phyloP scores from a whole-genome alignment of 495 filamentous ascomycete genomes.

The Penicillium cataractarum region DNA sequence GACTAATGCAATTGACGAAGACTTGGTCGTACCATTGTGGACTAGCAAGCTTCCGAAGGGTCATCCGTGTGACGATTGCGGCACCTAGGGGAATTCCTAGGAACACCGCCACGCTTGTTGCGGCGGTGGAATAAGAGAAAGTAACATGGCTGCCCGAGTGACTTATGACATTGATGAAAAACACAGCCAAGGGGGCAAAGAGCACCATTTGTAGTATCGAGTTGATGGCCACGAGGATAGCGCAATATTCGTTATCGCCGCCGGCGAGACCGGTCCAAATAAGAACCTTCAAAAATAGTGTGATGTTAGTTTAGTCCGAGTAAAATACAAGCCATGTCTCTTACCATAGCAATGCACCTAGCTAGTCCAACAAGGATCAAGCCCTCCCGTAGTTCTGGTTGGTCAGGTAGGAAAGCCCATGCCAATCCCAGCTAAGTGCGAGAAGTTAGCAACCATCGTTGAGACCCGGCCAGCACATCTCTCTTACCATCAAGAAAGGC shows the following conservation, averaged over 20 bases:
- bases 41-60: constrained; percentile 57
- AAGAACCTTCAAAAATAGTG: constrained; percentile 57
- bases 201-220: constrained; percentile 85
- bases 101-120: constrained; percentile 80
- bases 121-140: constrained; percentile 72
- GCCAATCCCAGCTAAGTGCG: constrained; percentile 58
- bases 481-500: constrained; percentile 79
- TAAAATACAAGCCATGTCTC: constrained; percentile 3
- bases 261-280: constrained; percentile 80
- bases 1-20: constrained; percentile 70
- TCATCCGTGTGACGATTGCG: constrained; percentile 74
- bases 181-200: constrained; percentile 77
- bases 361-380: constrained; percentile 78
- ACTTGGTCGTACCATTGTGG: constrained; percentile 64
- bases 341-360: constrained; percentile 81
- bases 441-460: constrained; percentile 6
- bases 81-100: constrained; percentile 83
- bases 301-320: constrained; percentile 3
- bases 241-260: constrained; percentile 83
- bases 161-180: constrained; percentile 76
- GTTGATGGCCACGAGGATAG: constrained; percentile 87
- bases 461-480: background rate
- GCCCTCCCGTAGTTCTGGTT: constrained; percentile 66
- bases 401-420: constrained; percentile 82
- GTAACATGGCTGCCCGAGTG: constrained; percentile 30